Evolutionary conservation across 305 asterid genomes (phyloP).

Genomic region (Rubia balearica): DNA sequence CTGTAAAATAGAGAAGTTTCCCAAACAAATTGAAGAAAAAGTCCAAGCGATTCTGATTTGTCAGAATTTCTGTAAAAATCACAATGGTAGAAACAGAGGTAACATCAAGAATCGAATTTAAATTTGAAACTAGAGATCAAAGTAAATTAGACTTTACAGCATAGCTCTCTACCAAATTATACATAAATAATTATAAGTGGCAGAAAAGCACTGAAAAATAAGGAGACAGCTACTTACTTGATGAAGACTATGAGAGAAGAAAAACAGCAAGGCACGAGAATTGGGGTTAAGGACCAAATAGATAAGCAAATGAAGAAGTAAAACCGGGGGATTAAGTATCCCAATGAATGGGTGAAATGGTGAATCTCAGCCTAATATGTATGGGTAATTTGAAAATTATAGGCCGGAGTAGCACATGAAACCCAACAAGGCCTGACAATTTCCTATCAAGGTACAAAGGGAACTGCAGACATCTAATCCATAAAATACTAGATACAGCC

Average conservation of each 20-base stretch:
- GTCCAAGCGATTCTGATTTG: neutral
- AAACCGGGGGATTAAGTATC: neutral
- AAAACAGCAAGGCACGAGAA: neutral
- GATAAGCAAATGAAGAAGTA: neutral
- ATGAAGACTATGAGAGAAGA: conserved; percentile 2
- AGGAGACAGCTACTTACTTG: conserved; percentile 8
- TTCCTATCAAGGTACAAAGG: neutral
- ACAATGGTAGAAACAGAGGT: neutral
- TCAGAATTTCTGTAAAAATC: neutral
- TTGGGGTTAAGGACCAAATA: neutral
- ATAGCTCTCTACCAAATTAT: neutral
- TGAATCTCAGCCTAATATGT: neutral
- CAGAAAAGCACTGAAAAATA: neutral
- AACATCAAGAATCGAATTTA: neutral
- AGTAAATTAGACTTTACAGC: neutral
- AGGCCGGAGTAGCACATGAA: neutral
- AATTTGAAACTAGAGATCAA: neutral
- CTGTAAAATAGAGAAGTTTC: conserved; percentile 2
- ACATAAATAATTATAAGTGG: neutral
- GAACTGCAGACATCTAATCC: neutral
- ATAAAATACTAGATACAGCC: neutral
- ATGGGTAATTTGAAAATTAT: neutral
- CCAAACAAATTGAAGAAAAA: neutral
- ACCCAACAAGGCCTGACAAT: neutral
- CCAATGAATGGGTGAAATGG: neutral